These are phyloP conservation scores for Mucor lusitanicus DNA, from an alignment of 371 early-diverging fungal genomes.

Conservation along the genomic window DNA sequence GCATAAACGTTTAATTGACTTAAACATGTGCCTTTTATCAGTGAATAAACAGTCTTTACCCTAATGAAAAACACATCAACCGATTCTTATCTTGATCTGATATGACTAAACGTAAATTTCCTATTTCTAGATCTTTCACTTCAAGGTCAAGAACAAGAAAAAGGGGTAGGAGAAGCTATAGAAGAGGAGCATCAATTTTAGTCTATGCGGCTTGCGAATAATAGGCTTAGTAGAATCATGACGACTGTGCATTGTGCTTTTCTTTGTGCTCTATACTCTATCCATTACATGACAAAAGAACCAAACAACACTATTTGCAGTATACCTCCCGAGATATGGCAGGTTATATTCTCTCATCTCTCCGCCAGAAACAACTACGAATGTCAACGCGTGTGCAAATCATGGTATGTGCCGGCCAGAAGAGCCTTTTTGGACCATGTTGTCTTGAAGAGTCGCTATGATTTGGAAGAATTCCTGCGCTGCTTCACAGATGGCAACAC, in stretches of 20 bases:
- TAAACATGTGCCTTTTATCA: neutral
- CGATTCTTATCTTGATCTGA: neutral
- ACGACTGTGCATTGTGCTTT: neutral
- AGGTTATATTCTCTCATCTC: neutral
- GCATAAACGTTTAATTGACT: neutral
- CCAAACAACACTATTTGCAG: neutral
- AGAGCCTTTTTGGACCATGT: slow-evolving; percentile 7
- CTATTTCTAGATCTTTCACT: neutral
- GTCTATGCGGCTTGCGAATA: neutral
- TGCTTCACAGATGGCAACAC: neutral
- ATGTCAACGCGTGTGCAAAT: slow-evolving; percentile 12
- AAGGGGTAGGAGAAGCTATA: no score
- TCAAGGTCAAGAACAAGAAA: no score
- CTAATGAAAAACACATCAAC: neutral
- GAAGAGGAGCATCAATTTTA: neutral
- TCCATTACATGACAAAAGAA: neutral
- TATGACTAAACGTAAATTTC: neutral
- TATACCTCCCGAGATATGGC: slow-evolving; percentile 17
- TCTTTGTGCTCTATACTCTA: neutral
- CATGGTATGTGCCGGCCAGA: slow-evolving; percentile 4
- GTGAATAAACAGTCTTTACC: neutral
- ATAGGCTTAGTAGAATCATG: neutral
- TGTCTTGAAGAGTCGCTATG: neutral
- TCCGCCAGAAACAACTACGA: neutral
- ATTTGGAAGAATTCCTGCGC: slow-evolving; percentile 1